These are phyloP conservation scores for Xylaria sp. DNA, from an alignment of 2,329 filamentous ascomycete species.

Conservation along the genomic window DNA sequence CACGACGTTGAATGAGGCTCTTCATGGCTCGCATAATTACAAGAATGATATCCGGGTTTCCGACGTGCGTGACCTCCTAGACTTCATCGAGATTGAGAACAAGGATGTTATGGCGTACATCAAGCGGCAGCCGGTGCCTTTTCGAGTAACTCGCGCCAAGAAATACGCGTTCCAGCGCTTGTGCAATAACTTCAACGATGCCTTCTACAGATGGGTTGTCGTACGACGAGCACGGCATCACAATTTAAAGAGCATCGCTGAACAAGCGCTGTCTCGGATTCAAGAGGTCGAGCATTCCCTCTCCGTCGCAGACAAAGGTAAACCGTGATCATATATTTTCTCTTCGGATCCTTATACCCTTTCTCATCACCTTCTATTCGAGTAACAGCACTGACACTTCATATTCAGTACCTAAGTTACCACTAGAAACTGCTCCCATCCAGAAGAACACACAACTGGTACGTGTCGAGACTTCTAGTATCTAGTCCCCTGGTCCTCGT, in stretches of 20 bases:
- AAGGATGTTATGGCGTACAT: slow-evolving; percentile 45
- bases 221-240: slow-evolving; percentile 9
- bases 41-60: slow-evolving; percentile 14
- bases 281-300: neutral
- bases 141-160: slow-evolving; percentile 46
- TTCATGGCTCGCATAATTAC: slow-evolving; percentile 37
- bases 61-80: slow-evolving; percentile 42
- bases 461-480: neutral
- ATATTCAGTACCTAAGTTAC: neutral
- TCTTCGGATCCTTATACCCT: neutral
- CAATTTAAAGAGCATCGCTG: neutral
- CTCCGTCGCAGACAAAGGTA: slow-evolving; percentile 6
- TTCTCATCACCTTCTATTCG: neutral
- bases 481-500: neutral
- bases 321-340: neutral
- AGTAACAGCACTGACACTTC: neutral
- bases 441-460: neutral
- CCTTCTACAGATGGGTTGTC: slow-evolving; percentile 42
- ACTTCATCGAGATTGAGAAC: slow-evolving; percentile 42
- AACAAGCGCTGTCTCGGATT: neutral
- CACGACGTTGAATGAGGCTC: slow-evolving; percentile 47
- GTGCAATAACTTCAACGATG: slow-evolving; percentile 41
- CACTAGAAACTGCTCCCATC: neutral
- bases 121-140: slow-evolving; percentile 39
- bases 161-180: slow-evolving; percentile 43